Evolutionary conservation across 2,329 filamentous ascomycete genomes (phyloP).

Genomic region (Penicillium sp.): DNA sequence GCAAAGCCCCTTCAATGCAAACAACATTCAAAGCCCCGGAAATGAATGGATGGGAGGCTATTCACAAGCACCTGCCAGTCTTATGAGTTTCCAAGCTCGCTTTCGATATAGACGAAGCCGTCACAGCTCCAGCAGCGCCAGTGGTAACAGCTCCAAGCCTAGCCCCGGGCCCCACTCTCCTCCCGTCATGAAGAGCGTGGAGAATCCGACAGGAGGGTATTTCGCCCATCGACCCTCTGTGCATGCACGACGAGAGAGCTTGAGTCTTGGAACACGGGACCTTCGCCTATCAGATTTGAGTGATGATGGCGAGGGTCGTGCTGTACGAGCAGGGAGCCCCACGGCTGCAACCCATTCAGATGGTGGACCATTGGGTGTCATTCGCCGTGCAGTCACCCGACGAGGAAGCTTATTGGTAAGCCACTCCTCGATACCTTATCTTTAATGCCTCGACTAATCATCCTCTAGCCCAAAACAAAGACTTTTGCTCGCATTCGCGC

Average conservation of each 20-base stretch:
- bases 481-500: conserved; percentile 91
- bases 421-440: conserved; percentile 7
- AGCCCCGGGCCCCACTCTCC: conserved; percentile 75
- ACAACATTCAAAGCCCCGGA: conserved; percentile 52
- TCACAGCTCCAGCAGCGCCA: conserved; percentile 69
- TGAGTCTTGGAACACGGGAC: conserved; percentile 87
- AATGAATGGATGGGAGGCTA: conserved; percentile 62
- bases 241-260: conserved; percentile 73
- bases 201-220: conserved; percentile 53
- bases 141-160: conserved; percentile 66
- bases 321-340: conserved; percentile 36
- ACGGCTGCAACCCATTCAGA: conserved; percentile 37
- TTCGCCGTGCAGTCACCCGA: conserved; percentile 78
- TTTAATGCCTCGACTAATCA: not conserved
- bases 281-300: conserved; percentile 76
- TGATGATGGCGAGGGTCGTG: conserved; percentile 68
- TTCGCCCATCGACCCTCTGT: conserved; percentile 53
- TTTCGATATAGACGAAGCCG: conserved; percentile 59
- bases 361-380: conserved; percentile 69
- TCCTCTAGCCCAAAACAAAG: conserved; percentile 81
- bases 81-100: conserved; percentile 74
- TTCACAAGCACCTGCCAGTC: conserved; percentile 70
- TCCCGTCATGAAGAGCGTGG: conserved; percentile 60
- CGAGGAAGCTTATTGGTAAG: conserved; percentile 84
- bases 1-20: conserved; percentile 48